These are phyloP conservation scores for Phellinidium pouzarii DNA, from an alignment of 1,284 basidiomycete genomes.

Conservation along the genomic window DNA sequence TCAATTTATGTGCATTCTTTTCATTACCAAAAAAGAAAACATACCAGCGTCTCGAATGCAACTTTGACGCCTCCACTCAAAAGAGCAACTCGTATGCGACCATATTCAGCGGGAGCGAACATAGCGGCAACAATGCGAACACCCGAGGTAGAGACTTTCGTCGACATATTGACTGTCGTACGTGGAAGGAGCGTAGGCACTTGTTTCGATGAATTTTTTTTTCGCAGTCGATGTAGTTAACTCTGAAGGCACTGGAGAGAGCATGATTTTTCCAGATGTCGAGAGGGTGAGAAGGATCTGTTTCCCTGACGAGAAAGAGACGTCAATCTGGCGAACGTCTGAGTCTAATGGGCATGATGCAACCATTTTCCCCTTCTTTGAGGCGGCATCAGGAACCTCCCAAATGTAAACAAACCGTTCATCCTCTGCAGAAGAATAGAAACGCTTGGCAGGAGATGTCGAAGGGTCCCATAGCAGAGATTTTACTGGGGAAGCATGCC, in stretches of 20 bases:
- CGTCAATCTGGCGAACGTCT: constrained; percentile 49
- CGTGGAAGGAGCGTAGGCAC: constrained; percentile 45
- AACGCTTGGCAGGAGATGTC: constrained; percentile 36
- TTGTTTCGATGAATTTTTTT: constrained; percentile 30
- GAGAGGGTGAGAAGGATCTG: constrained; percentile 54
- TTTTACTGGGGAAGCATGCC: constrained; percentile 56
- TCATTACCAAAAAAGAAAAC: constrained; percentile 27
- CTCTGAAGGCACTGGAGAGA: constrained; percentile 55
- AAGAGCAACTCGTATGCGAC: constrained; percentile 51
- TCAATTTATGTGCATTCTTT: too few species aligned
- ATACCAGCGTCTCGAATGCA: constrained; percentile 61
- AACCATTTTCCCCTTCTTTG: constrained; percentile 47
- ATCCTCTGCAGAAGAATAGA: constrained; percentile 66
- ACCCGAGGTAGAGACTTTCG: constrained; percentile 33
- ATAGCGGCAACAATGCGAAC: constrained; percentile 43
- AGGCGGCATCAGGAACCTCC: constrained; percentile 40
- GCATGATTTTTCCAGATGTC: constrained; percentile 57
- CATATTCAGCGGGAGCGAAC: constrained; percentile 37
- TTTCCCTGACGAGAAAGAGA: constrained; percentile 32
- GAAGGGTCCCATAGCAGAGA: constrained; percentile 45
- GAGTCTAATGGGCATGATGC: constrained; percentile 66
- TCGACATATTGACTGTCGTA: constrained; percentile 39
- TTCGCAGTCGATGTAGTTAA: constrained; percentile 33
- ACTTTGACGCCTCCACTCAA: constrained; percentile 59
- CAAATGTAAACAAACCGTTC: constrained; percentile 73